phyloP scores from a whole-genome alignment of 129 eudicot genomes.

The Kitagawia praeruptora region DNA sequence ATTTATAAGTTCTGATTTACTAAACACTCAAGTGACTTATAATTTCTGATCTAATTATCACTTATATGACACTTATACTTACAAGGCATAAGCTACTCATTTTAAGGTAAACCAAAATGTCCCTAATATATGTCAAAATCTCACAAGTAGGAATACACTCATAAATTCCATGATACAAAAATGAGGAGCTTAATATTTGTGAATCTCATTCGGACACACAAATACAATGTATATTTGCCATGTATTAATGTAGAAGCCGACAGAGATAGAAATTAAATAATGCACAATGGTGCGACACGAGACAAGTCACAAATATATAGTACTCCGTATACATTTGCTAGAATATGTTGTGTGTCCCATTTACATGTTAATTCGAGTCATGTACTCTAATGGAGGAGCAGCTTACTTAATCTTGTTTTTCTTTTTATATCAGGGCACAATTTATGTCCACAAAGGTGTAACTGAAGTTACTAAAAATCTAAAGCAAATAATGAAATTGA shows the following conservation, averaged over 20 bases:
- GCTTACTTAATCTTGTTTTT: not conserved
- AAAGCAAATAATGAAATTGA: not conserved
- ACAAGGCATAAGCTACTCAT: too few species aligned
- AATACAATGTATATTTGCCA: not conserved
- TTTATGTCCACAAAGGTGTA: not conserved
- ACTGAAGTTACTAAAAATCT: not conserved
- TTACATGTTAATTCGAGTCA: not conserved
- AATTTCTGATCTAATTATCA: too few species aligned
- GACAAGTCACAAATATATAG: not conserved
- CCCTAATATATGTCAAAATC: too few species aligned
- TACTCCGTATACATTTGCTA: not conserved
- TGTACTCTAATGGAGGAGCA: not conserved
- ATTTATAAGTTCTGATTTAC: too few species aligned
- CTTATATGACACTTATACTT: too few species aligned
- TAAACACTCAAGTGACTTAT: too few species aligned
- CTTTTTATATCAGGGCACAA: not conserved
- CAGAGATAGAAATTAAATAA: not conserved
- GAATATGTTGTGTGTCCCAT: not conserved
- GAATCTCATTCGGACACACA: not conserved
- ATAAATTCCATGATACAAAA: too few species aligned
- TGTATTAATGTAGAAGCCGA: not conserved
- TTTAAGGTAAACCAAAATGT: too few species aligned
- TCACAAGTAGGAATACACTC: not conserved
- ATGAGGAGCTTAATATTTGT: not conserved
- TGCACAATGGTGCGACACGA: not conserved